Evolutionary conservation across 2,329 filamentous ascomycete species (phyloP).

Genomic region (Piedraia hortae): DNA sequence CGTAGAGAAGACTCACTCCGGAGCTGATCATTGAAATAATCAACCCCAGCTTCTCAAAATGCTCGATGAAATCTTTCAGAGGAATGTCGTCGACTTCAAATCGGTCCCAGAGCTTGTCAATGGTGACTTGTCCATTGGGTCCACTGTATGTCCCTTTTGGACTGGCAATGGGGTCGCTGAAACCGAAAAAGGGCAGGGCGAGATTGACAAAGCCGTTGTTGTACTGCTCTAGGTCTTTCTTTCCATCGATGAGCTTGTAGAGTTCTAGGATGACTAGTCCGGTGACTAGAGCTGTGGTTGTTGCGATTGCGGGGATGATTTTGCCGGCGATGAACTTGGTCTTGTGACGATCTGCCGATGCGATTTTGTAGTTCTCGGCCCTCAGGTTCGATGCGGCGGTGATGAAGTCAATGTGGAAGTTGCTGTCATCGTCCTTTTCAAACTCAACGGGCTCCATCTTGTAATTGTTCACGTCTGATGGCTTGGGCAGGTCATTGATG

Average conservation of each 20-base stretch:
- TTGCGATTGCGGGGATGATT: conserved; percentile 96
- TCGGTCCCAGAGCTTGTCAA: conserved; percentile 95
- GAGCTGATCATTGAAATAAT: conserved; percentile 82
- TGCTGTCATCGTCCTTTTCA: conserved; percentile 94
- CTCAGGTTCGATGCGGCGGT: conserved; percentile 88
- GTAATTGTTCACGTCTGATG: conserved; percentile 62
- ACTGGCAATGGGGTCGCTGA: conserved; percentile 85
- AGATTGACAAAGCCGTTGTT: conserved; percentile 98
- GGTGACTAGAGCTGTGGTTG: conserved; percentile 83
- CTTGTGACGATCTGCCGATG: conserved; percentile 76
- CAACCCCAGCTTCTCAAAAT: conserved; percentile 59
- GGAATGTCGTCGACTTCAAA: conserved; percentile 78
- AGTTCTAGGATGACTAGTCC: conserved; percentile 78
- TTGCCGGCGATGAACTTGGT: conserved; percentile 99
- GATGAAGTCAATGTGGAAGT: conserved; percentile 98
- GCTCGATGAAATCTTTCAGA: conserved; percentile 52
- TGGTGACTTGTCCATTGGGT: conserved; percentile 45
- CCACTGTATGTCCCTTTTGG: conserved; percentile 78
- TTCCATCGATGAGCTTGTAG: conserved; percentile 90
- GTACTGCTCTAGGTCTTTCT: conserved; percentile 92
- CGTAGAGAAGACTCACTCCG: conserved; percentile 85
- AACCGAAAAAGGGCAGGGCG: conserved; percentile 88
- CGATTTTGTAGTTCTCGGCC: conserved; percentile 94
- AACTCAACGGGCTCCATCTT: conserved; percentile 83
- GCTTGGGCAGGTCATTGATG: conserved; percentile 41